Evolutionary conservation across 805 yeast genomes (phyloP), one percentile per base, ranked within the genome.

Genomic region (Blastobotrys muscicola): DNA sequence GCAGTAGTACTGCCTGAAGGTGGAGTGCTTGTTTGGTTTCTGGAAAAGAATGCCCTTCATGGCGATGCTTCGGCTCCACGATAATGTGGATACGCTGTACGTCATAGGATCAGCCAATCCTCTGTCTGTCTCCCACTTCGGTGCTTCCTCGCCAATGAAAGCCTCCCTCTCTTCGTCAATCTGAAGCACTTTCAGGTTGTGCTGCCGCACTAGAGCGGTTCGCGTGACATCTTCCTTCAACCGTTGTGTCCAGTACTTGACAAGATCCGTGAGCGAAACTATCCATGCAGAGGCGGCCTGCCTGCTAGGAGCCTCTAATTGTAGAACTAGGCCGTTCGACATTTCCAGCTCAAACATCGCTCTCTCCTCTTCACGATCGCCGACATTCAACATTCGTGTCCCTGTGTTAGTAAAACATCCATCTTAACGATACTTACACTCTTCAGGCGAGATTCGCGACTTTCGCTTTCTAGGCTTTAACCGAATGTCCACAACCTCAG

Each of bases 11-110:
- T 74, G 75, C 37, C 61, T 64, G 62, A 89, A 90, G 31, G 75
- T 68, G 1, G 85, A 62, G 56, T 82, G 87, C 56, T 78, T 84
- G 45, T 74, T 76, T 2, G 76, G 70, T 54, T 87, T 89, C 50
- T 77, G 77, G 56, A 74, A 87, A 20, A 90, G 58, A 29, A 68
- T 60, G 0, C 96, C 96, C 46, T 77, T 72, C 63, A 70, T 70
- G 15, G 81, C 63, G 2, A 89, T 62, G 8, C 80, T 70, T 11
- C 78, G 73, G 20, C 78, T 70, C 61, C 81, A 67, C 0, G 90
- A 69, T 41, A 76, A 58, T 3, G 78, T 66, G 8, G 80, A 75
- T 14, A 79, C 71, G 49, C 76, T 75, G 55, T 75, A 75, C 2
- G 77, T 58, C 8, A 49, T 47, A 0, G 81, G 67, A 51, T 80